phyloP scores from a whole-genome alignment of 2,329 filamentous ascomycete species.

The Beauveria caledonica region DNA sequence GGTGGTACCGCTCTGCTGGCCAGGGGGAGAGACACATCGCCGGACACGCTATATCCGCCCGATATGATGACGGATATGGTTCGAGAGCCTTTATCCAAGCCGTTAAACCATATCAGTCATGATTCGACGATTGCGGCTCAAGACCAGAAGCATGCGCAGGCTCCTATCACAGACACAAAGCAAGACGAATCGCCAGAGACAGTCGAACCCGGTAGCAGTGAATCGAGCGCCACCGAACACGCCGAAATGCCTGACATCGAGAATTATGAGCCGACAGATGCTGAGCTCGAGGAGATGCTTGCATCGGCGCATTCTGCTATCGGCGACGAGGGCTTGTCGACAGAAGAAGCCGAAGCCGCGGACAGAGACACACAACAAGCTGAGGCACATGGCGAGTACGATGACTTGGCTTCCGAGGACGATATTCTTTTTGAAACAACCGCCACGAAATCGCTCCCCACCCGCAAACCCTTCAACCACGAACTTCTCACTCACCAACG shows the following conservation, averaged over 20 bases:
- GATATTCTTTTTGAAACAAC: slow-evolving; percentile 2
- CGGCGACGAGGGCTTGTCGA: background rate
- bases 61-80: slow-evolving; percentile 21
- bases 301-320: background rate
- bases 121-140: background rate
- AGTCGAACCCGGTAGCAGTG: background rate
- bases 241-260: slow-evolving; percentile 6
- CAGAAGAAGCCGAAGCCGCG: background rate
- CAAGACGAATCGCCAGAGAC: background rate
- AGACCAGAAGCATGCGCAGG: background rate
- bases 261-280: slow-evolving; percentile 6
- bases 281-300: background rate
- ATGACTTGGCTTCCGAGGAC: slow-evolving; percentile 4
- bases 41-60: slow-evolving; percentile 12
- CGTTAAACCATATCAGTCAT: background rate
- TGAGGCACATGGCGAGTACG: background rate
- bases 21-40: background rate
- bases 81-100: slow-evolving; percentile 1
- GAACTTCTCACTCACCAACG: slow-evolving; percentile 22
- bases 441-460: background rate
- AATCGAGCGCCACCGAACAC: background rate
- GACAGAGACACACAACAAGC: background rate
- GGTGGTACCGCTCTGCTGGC: background rate
- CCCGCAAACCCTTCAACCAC: slow-evolving; percentile 15
- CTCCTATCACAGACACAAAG: background rate